phyloP scores from a whole-genome alignment of 2,329 filamentous ascomycete genomes.

The Fusarium newnesense region DNA sequence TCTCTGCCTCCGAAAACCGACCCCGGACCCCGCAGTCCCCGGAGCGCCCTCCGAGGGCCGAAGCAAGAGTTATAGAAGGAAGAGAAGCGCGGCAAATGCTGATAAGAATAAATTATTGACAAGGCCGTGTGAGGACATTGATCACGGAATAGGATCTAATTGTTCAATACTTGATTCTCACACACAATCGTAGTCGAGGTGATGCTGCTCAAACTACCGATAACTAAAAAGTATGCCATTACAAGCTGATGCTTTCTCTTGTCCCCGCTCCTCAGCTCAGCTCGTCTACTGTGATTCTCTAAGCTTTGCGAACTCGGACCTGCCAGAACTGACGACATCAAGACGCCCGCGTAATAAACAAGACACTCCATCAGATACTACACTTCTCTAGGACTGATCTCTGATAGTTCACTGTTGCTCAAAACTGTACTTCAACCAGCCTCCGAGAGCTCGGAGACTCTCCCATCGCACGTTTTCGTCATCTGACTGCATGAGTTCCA shows the following conservation, averaged over 20 bases:
- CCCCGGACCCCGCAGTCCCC: conserved; percentile 26
- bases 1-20: conserved; percentile 35
- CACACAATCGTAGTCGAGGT: conserved; percentile 31
- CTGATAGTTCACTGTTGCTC: conserved; percentile 51
- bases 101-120: background rate
- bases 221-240: conserved; percentile 47
- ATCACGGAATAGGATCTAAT: background rate
- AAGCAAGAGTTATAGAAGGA: conserved; percentile 4
- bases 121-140: background rate
- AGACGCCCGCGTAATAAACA: conserved; percentile 40
- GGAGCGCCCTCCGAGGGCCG: conserved; percentile 36
- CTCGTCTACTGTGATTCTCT: conserved; percentile 42
- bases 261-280: conserved; percentile 32
- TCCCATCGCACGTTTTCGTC: conserved; percentile 94
- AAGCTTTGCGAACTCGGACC: conserved; percentile 29
- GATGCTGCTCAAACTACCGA: conserved; percentile 31
- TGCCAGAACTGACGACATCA: conserved; percentile 25
- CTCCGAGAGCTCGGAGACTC: conserved; percentile 82
- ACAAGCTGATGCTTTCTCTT: conserved; percentile 44
- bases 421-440: conserved; percentile 73
- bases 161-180: conserved; percentile 28
- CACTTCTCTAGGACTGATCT: conserved; percentile 7
- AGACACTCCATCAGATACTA: conserved; percentile 29
- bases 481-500: conserved; percentile 91
- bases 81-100: conserved; percentile 14